A percentile compares a stretch with the other conserved stretches of the same genome.
Conservation (phyloP, 2,329 filamentous ascomycete genomes). For the Cladophialophora chaetospira region DNA sequence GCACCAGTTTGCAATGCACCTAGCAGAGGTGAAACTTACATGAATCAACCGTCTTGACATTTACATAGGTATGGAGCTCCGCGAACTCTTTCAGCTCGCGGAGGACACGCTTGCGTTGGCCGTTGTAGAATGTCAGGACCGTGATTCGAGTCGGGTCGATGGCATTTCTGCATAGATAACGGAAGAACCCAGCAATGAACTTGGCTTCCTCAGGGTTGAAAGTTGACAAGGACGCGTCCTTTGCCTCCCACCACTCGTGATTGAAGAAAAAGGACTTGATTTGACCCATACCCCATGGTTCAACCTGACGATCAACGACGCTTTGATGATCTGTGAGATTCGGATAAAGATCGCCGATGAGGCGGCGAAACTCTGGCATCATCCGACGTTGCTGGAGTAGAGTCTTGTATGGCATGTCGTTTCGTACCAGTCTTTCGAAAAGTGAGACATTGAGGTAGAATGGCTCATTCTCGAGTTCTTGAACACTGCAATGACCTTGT, state of each 20-base stretch:
- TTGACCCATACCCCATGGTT: constrained; percentile 55
- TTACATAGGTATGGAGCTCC: constrained; percentile 50
- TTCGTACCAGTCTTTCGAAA: constrained; percentile 75
- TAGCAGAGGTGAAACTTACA: constrained; percentile 40
- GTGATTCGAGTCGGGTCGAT: constrained; percentile 66
- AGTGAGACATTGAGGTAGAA: constrained; percentile 73
- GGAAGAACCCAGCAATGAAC: constrained; percentile 73
- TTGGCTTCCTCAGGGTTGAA: constrained; percentile 71
- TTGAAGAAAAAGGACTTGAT: constrained; percentile 63
- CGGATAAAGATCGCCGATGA: constrained; percentile 64
- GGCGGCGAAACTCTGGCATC: constrained; percentile 66
- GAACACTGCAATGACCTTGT: constrained; percentile 65
- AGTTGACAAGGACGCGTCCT: constrained; percentile 65
- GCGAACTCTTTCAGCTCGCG: constrained; percentile 46
- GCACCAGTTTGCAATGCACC: not conserved
- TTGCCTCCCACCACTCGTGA: constrained; percentile 66
- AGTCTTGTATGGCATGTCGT: constrained; percentile 63
- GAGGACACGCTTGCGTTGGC: constrained; percentile 70
- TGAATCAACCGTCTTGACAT: constrained; percentile 80
- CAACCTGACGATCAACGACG: constrained; percentile 57
- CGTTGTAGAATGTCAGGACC: constrained; percentile 84
- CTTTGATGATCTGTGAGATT: constrained; percentile 60
- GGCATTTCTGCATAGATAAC: constrained; percentile 72
- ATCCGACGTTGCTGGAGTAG: constrained; percentile 71
- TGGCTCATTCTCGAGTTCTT: constrained; percentile 59